Percentiles rank a stretch among this genome's conserved stretches.
These are phyloP conservation scores for Yarrowia sp. DNA, from an alignment of 805 yeast species.

Conservation along the genomic window DNA sequence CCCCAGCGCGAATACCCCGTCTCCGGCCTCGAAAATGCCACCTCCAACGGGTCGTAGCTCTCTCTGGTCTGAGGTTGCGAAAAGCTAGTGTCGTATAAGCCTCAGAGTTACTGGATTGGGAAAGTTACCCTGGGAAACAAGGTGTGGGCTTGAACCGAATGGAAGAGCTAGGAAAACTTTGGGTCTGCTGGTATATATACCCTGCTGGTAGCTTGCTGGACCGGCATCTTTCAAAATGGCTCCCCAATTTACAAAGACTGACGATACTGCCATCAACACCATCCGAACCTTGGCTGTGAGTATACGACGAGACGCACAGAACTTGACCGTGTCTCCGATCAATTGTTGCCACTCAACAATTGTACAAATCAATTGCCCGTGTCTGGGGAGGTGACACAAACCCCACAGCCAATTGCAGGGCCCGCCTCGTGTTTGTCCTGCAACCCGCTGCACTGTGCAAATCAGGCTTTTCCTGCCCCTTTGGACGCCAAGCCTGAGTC, in stretches of 20 bases:
- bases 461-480: background rate
- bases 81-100: background rate
- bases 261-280: constrained; percentile 75
- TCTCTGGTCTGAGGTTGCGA: constrained; percentile 15
- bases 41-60: background rate
- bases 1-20: background rate
- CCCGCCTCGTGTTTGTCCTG: background rate
- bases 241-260: constrained; percentile 51
- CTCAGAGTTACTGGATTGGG: constrained; percentile 5
- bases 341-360: background rate
- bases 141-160: background rate
- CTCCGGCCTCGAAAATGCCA: background rate
- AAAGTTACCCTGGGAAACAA: constrained; percentile 14
- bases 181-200: constrained; percentile 20
- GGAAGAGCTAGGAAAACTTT: constrained; percentile 26
- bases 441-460: background rate
- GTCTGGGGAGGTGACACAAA: background rate
- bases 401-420: background rate
- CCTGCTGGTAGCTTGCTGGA: constrained; percentile 10
- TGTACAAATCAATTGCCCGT: background rate
- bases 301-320: background rate
- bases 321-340: no score
- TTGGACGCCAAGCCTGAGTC: background rate
- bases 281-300: constrained; percentile 77
- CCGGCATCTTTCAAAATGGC: constrained; percentile 31